Percentiles rank a stretch among this genome's conserved stretches.
Conservation (phyloP, 257 asterid species). For the Capsicum pubescens region DNA sequence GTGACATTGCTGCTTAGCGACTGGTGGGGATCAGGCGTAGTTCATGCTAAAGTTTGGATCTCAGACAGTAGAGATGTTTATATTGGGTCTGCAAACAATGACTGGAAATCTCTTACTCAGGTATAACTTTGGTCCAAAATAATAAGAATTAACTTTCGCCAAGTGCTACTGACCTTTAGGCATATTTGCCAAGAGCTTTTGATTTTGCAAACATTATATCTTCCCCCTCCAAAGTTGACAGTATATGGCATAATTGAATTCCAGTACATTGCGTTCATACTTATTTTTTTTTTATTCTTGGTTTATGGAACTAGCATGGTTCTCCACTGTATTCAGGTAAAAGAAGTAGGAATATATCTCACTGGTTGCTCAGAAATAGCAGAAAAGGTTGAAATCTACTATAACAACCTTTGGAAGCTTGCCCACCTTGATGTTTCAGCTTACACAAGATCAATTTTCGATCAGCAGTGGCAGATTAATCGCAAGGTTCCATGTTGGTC, state of each 20-base stretch:
- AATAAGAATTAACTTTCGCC: not conserved
- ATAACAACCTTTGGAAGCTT: conserved; percentile 75
- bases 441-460: conserved; percentile 56
- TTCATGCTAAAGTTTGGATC: conserved; percentile 92
- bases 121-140: conserved; percentile 37
- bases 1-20: conserved; percentile 68
- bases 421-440: conserved; percentile 72
- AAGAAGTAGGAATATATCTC: conserved; percentile 83
- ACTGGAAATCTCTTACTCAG: conserved; percentile 95
- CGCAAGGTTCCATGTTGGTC: conserved; percentile 93
- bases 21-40: conserved; percentile 93
- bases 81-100: conserved; percentile 90
- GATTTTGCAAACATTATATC: conserved; percentile 4
- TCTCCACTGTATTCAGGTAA: conserved; percentile 55
- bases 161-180: not conserved
- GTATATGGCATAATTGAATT: not conserved
- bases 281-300: conserved; percentile 16
- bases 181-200: not conserved
- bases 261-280: not conserved
- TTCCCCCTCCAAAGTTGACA: not conserved
- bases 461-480: conserved; percentile 73
- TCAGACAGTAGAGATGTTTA: conserved; percentile 73
- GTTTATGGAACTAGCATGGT: conserved; percentile 25
- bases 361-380: conserved; percentile 71
- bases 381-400: conserved; percentile 58